Evolutionary conservation across 306 rosid genomes (phyloP), one percentile per base, ranked within the genome.

Genomic region (Abrus precatorius): DNA sequence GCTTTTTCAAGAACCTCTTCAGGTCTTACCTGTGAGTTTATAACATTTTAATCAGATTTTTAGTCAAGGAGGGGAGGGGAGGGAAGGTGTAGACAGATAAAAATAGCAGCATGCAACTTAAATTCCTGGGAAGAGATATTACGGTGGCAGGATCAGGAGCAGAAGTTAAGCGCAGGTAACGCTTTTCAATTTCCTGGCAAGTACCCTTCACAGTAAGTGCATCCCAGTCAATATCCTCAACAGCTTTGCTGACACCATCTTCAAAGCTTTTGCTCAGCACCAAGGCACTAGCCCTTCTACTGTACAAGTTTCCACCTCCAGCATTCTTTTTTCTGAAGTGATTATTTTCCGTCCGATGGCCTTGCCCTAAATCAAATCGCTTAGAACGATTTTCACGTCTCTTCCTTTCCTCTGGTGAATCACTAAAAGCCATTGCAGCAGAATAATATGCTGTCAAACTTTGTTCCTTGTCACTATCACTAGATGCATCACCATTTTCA

Each of bases 141-240:
- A 96, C 99, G 61, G 93, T 89, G 76, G 94, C 84, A 34, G 99
- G 98, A 85, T 96, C 99, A 60, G 99, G 99, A 56, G 98, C 98
- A 75, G 99, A 96, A 11, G 99, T 96, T 75, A 96, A 92, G 69
- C 99, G 99, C 80, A 96, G 89, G 82, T 96, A 96, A 14, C 94
- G 92, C 85, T 93, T 96, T 85, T 96, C 99, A 87, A 93, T 90
- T 87, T 93, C 98, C 81, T 90, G 97, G 90, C 98, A 96, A 29
- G 97, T 92, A 83, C 99, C 99, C 91, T 93, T 96, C 52, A 96
- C 96, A 72, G 97, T 96, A 78, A 96, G 94, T 76, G 99, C 88
- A 88, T 96, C 99, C 99, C 99, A 96, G 83, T 96, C 98, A 85
- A 96, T 93, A 84, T 96, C 99, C 85, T 96, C 99, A 79, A 96